A percentile compares a stretch with the other conserved stretches of the same genome.
These are phyloP conservation scores for Gremmenia infestans DNA, from an alignment of 2,329 filamentous ascomycete species.

Conservation along the genomic window DNA sequence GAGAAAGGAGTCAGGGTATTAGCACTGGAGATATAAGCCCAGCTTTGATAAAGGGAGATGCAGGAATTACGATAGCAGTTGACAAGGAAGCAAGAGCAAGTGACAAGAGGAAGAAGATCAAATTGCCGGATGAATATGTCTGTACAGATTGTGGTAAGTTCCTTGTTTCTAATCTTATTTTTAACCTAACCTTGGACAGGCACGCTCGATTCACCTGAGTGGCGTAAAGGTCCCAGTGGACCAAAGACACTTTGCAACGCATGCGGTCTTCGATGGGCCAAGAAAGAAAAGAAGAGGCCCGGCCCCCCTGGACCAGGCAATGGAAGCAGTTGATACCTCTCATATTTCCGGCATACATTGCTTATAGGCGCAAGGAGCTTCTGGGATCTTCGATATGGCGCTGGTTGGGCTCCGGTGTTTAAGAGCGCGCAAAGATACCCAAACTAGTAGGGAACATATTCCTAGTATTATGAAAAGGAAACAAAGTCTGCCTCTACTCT, in stretches of 20 bases:
- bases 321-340: background rate
- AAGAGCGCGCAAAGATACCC: background rate
- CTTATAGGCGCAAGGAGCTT: constrained; percentile 1
- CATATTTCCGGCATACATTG: background rate
- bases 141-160: constrained; percentile 83
- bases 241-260: constrained; percentile 96
- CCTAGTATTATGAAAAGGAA: background rate
- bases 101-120: constrained; percentile 83
- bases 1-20: constrained; percentile 81
- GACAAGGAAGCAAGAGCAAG: constrained; percentile 69
- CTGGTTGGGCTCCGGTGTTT: constrained; percentile 4
- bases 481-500: background rate
- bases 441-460: background rate
- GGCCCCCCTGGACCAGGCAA: background rate
- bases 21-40: constrained; percentile 81
- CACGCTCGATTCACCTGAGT: constrained; percentile 89
- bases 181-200: constrained; percentile 36
- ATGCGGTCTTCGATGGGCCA: constrained; percentile 72
- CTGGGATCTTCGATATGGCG: constrained; percentile 2
- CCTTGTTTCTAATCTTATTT: background rate
- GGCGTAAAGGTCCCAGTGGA: constrained; percentile 88
- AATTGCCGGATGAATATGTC: constrained; percentile 81
- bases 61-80: constrained; percentile 75
- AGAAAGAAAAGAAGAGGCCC: constrained; percentile 72
- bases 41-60: constrained; percentile 77